Conservation (phyloP, 495 filamentous ascomycete genomes). For the Aspergillus saccharolyticus region DNA sequence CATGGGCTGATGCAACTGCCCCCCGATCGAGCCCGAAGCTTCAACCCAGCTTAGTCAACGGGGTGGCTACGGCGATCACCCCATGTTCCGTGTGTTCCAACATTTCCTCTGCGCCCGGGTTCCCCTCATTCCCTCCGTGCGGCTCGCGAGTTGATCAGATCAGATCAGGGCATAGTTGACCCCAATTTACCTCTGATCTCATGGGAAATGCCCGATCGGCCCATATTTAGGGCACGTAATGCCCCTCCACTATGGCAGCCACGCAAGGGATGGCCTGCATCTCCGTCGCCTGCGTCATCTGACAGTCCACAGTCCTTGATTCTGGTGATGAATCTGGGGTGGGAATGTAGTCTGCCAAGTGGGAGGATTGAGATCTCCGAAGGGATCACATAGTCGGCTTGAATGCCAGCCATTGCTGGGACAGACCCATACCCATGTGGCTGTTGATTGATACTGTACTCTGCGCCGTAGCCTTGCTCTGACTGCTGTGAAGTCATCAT, state of each 20-base stretch:
- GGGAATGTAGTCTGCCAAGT: neutral
- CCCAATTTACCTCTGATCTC: neutral
- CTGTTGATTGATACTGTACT: neutral
- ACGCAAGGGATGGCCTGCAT: neutral
- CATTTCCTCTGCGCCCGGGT: neutral
- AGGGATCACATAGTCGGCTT: neutral
- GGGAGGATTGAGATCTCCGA: neutral
- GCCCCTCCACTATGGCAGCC: neutral
- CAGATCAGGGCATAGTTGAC: neutral
- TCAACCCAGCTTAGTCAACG: neutral
- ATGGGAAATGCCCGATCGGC: neutral
- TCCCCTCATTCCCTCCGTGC: neutral
- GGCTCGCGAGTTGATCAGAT: neutral
- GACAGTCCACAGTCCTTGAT: neutral
- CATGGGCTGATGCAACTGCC: neutral
- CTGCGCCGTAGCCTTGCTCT: neutral
- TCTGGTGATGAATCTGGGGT: neutral
- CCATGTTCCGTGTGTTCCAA: too few relatives aligned
- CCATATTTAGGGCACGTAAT: neutral
- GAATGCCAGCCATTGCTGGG: neutral
- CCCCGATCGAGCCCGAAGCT: too few relatives aligned
- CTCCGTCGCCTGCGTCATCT: neutral
- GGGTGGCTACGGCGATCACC: neutral
- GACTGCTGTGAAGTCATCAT: too few relatives aligned
- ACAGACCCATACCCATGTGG: neutral